Conservation (phyloP, 2,329 filamentous ascomycete genomes). For the Arthrobotrys musiformis region DNA sequence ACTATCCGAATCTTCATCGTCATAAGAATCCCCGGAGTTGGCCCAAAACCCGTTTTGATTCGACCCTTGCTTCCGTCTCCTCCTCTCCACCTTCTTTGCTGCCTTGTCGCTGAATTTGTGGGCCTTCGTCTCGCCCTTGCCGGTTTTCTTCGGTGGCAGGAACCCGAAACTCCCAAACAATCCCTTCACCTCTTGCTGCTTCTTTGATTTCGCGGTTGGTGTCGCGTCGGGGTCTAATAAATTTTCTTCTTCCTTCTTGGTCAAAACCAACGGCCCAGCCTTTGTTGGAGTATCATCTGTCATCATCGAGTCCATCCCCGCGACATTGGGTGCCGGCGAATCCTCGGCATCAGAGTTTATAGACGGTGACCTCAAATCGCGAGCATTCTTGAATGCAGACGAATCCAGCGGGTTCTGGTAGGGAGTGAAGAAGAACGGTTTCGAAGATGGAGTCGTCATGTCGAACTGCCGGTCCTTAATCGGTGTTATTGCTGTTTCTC, state of each 20-base stretch:
- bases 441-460: slow-evolving; percentile 40
- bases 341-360: slow-evolving; percentile 45
- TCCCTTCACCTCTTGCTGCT: slow-evolving; percentile 5
- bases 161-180: slow-evolving; percentile 44
- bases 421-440: slow-evolving; percentile 48
- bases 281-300: slow-evolving; percentile 39
- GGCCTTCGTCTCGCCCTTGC: slow-evolving; percentile 16
- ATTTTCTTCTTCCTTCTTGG: neutral
- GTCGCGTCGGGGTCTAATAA: neutral
- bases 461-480: slow-evolving; percentile 47
- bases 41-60: slow-evolving; percentile 26
- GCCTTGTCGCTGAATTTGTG: slow-evolving; percentile 52
- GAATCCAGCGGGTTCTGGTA: slow-evolving; percentile 41
- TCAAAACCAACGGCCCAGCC: neutral
- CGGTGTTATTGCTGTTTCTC: slow-evolving; percentile 43
- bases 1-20: slow-evolving; percentile 35
- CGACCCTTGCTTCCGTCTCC: slow-evolving; percentile 34
- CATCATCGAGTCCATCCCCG: slow-evolving; percentile 47
- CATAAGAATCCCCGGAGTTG: slow-evolving; percentile 45
- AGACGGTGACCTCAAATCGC: slow-evolving; percentile 39
- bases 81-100: slow-evolving; percentile 36
- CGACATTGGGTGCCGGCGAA: slow-evolving; percentile 33
- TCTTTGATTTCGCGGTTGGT: neutral
- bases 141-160: slow-evolving; percentile 30
- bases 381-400: slow-evolving; percentile 36